These are phyloP conservation scores for Teunomyces tritomae DNA, from an alignment of 805 yeast species.

Conservation along the genomic window DNA sequence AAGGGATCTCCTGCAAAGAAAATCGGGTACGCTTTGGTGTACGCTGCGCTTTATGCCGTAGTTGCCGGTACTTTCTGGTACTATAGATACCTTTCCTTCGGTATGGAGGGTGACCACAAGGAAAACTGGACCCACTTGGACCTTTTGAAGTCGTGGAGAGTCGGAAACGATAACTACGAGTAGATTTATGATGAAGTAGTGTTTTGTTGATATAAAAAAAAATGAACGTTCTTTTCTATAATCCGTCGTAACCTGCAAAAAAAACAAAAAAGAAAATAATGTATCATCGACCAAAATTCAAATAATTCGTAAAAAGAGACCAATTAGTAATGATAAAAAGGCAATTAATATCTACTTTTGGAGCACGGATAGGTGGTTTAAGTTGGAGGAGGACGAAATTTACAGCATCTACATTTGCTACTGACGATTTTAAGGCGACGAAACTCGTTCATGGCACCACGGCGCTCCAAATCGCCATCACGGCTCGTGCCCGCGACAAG, in stretches of 20 bases:
- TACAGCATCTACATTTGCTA: slow-evolving; percentile 5
- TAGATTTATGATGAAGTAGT: slow-evolving; percentile 8
- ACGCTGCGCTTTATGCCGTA: slow-evolving; percentile 25
- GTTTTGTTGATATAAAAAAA: background rate
- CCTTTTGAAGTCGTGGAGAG: slow-evolving; percentile 41
- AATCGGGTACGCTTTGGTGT: slow-evolving; percentile 15
- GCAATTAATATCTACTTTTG: background rate
- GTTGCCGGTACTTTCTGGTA: slow-evolving; percentile 42
- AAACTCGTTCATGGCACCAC: slow-evolving; percentile 35
- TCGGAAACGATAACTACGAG: slow-evolving; percentile 35
- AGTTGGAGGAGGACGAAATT: background rate
- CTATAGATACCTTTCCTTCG: slow-evolving; percentile 40
- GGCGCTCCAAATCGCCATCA: slow-evolving; percentile 43
- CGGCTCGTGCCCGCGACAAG: slow-evolving; percentile 49
- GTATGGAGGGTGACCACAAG: slow-evolving; percentile 43
- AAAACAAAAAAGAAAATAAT: too few species aligned
- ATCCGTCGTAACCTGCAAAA: too few species aligned
- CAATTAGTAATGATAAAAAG: background rate
- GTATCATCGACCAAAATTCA: too few species aligned
- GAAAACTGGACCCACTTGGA: slow-evolving; percentile 38
- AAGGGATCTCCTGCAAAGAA: slow-evolving; percentile 14
- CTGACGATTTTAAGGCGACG: slow-evolving; percentile 32
- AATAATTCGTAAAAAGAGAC: too few species aligned
- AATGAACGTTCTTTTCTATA: background rate
- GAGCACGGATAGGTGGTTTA: too few species aligned